phyloP scores from a whole-genome alignment of 2,329 filamentous ascomycete species.

The Emmonsiellopsis sp. region DNA sequence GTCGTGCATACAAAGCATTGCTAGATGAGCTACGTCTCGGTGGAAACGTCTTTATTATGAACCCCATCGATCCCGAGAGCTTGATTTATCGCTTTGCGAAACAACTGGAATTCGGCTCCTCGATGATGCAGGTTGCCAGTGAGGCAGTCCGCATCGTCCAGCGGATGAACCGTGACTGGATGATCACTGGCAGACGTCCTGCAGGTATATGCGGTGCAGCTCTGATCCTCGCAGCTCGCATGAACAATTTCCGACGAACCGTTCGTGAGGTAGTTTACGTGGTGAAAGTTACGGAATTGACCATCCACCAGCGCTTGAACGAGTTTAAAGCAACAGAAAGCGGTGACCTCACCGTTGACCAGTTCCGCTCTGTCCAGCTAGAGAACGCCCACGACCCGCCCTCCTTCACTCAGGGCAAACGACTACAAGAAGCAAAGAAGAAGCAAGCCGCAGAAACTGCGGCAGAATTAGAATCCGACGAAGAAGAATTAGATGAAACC shows the following conservation, averaged over 20 bases:
- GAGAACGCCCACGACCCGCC: conserved; percentile 75
- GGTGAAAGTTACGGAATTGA: conserved; percentile 90
- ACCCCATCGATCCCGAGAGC: conserved; percentile 76
- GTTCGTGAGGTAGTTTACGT: conserved; percentile 95
- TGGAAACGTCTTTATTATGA: conserved; percentile 56
- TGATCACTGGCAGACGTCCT: conserved; percentile 85
- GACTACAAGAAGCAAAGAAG: conserved; percentile 44
- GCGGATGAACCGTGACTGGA: conserved; percentile 96
- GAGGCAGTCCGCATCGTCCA: conserved; percentile 81
- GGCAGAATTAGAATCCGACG: conserved; percentile 35
- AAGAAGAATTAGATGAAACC: conserved; percentile 35
- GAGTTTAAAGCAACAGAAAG: conserved; percentile 86
- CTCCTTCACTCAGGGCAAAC: conserved; percentile 54
- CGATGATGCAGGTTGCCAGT: conserved; percentile 73
- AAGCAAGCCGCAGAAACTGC: conserved; percentile 25
- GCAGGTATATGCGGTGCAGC: conserved; percentile 92
- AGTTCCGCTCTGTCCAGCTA: conserved; percentile 52
- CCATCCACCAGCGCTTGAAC: conserved; percentile 79
- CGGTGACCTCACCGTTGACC: conserved; percentile 74
- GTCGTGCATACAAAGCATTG: conserved; percentile 78
- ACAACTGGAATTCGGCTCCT: conserved; percentile 79
- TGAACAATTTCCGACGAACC: conserved; percentile 95
- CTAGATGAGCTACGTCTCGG: conserved; percentile 48
- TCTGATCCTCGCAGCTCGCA: conserved; percentile 85
- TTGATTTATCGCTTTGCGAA: conserved; percentile 84